phyloP scores from a whole-genome alignment of 2,329 filamentous ascomycete species.

The Paraconiothyrium brasiliense region DNA sequence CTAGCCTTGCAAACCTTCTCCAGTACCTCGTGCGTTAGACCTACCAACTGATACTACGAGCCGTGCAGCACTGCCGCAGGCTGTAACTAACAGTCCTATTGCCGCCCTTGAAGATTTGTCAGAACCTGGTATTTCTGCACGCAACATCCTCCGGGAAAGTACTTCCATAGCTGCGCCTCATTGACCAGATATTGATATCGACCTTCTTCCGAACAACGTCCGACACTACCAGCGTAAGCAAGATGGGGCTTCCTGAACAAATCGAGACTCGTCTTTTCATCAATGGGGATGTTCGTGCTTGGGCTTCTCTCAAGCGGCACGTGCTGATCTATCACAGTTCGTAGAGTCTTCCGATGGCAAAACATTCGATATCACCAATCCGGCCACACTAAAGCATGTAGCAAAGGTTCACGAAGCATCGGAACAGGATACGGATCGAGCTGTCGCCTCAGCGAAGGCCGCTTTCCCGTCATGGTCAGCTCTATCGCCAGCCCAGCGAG shows the following conservation, averaged over 20 bases:
- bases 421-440: constrained; percentile 68
- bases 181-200: not conserved
- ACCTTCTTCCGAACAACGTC: not conserved
- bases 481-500: constrained; percentile 37
- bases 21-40: not conserved
- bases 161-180: not conserved
- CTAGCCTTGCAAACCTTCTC: not conserved
- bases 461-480: constrained; percentile 77
- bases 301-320: not conserved
- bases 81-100: not conserved
- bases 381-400: constrained; percentile 82
- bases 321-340: constrained; percentile 33
- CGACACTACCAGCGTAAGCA: constrained; percentile 4
- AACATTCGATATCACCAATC: constrained; percentile 75
- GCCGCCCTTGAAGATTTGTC: not conserved
- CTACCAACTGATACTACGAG: not conserved
- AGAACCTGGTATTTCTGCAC: not conserved
- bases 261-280: constrained; percentile 49
- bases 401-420: constrained; percentile 63
- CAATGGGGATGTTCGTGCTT: constrained; percentile 41
- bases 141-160: not conserved
- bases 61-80: not conserved
- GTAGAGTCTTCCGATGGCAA: constrained; percentile 44
- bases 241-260: constrained; percentile 39
- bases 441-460: constrained; percentile 75